These are phyloP conservation scores for Beauveria pseudobassiana DNA, from an alignment of 2,329 filamentous ascomycete genomes.

Conservation along the genomic window DNA sequence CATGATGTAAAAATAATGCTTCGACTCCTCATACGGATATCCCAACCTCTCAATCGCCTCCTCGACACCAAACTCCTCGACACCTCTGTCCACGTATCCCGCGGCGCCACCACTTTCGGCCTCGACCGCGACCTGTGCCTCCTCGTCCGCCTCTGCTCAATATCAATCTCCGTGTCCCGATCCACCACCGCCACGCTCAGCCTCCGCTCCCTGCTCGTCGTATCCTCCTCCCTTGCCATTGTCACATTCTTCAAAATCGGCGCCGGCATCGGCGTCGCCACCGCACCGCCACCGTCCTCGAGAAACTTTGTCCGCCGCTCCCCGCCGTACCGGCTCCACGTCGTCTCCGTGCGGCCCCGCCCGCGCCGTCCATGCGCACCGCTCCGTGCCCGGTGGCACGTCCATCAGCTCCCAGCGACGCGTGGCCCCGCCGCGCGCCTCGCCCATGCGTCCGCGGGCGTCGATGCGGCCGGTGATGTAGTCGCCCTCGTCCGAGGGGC, in stretches of 20 bases:
- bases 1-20: constrained; percentile 86
- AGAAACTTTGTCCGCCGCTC: constrained; percentile 68
- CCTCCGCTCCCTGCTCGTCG: constrained; percentile 27
- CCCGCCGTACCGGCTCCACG: constrained; percentile 73
- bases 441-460: constrained; percentile 58
- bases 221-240: constrained; percentile 17
- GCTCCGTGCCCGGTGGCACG: constrained; percentile 74
- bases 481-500: constrained; percentile 44
- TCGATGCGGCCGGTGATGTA: constrained; percentile 52
- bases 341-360: constrained; percentile 70
- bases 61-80: constrained; percentile 84
- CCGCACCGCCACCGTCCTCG: constrained; percentile 50
- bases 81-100: constrained; percentile 91
- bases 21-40: constrained; percentile 87
- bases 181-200: constrained; percentile 41
- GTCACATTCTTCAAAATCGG: constrained; percentile 14
- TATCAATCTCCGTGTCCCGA: constrained; percentile 40
- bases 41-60: constrained; percentile 80
- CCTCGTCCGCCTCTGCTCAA: constrained; percentile 39
- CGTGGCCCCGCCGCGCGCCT: constrained; percentile 66
- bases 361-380: constrained; percentile 76
- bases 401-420: constrained; percentile 77
- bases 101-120: constrained; percentile 37
- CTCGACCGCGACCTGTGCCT: constrained; percentile 39
- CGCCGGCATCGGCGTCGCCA: constrained; percentile 10